Base-by-base conservation (phyloP, 805 yeast genomes). In the Clavispora phyllophila region DNA sequence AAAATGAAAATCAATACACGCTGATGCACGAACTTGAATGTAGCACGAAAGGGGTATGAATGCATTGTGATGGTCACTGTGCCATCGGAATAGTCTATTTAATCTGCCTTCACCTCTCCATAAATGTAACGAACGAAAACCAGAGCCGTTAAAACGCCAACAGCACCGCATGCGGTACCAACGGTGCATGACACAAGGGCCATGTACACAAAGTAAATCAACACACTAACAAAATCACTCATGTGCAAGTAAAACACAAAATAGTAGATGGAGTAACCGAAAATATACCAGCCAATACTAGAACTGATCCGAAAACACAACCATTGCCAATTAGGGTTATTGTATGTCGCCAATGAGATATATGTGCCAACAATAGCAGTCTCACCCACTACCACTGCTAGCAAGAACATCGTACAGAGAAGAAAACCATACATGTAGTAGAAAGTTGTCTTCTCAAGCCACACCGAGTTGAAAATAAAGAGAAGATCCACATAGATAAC, bases 361-460 rank as follows among this genome's bases (percentile, higher is more conserved):
- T 83, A 87, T 9, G 83, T 73, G 5, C 84, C 79, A 34, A 87
- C 78, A 19, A 87, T 72, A 8, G 90, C 78, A 41, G 84, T 77
- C 60, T 87, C 95, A 31, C 79, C 66, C 17, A 86, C 79, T 12
- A 85, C 80, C 27, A 84, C 67, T 35, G 79, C 62, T 27, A 86
- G 67, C 35, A 87, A 64, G 5, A 79, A 45, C 25, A 81, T 71
- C 4, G 88, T 83, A 22, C 79, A 65, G 18, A 83, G 70, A 18
- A 88, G 65, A 56, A 86, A 87, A 2, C 95, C 93, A 61, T 84
- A 87, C 76, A 81, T 76, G 66, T 81, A 84, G 61, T 84, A 85
- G 55, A 80, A 85, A 3, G 90, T 78, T 0, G 89, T 78, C 60
- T 84, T 84, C 54, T 85, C 89, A 44, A 82, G 66, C 91, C 95